Evolutionary conservation across 2,329 filamentous ascomycete species (phyloP).

Genomic region (Verticillium tricorpus): DNA sequence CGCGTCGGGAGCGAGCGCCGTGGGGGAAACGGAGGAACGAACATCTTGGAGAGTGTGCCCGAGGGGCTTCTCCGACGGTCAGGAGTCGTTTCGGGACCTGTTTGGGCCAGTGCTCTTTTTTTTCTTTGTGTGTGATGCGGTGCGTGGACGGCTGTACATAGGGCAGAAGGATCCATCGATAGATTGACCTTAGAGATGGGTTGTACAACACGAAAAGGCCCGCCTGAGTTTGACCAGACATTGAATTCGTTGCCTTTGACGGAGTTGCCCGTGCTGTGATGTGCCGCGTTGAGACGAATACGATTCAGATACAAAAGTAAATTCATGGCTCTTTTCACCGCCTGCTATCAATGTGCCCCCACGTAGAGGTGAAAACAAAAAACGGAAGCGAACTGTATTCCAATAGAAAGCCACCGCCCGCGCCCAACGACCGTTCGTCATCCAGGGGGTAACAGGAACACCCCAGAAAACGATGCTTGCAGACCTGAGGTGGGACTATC

Average conservation of each 20-base stretch:
- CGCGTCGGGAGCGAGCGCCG: not conserved
- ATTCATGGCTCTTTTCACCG: not conserved
- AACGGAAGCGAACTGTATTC: not conserved
- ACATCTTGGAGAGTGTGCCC: too few relatives aligned
- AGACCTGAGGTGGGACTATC: not conserved
- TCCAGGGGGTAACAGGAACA: not conserved
- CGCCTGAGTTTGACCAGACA: not conserved
- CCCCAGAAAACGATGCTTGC: not conserved
- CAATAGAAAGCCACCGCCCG: not conserved
- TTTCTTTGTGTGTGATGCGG: constrained; percentile 11
- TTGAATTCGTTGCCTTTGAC: not conserved
- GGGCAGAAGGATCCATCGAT: constrained; percentile 9
- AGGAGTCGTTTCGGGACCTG: not conserved
- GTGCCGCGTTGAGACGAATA: too few relatives aligned
- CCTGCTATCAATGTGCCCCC: not conserved
- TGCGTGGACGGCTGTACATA: constrained; percentile 10
- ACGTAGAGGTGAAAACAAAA: not conserved
- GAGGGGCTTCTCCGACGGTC: not conserved
- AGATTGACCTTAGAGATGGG: constrained; percentile 8
- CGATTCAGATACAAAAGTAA: not conserved
- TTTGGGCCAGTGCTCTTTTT: constrained; percentile 4
- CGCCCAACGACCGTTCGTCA: not conserved
- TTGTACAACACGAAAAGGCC: constrained; percentile 11
- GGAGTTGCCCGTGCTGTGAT: too few relatives aligned
- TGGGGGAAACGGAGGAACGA: not conserved